These are phyloP conservation scores for Stephanocyclus meneghinianus DNA, from an alignment of 352 stramenopile species.

Conservation along the genomic window DNA sequence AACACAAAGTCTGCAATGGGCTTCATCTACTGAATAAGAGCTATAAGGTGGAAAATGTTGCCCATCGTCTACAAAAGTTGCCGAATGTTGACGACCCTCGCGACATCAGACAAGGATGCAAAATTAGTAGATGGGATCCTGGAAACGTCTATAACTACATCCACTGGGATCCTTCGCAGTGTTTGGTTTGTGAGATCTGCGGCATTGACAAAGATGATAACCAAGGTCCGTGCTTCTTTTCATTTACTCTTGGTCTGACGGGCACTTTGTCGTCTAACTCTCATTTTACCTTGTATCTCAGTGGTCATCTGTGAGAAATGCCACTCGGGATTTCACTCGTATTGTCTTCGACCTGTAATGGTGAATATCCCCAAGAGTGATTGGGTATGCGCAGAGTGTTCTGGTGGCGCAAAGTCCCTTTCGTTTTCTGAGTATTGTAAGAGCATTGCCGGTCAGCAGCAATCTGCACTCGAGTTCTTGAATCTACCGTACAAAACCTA, in stretches of 20 bases:
- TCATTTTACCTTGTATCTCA: neutral
- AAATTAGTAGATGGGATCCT: conserved; percentile 42
- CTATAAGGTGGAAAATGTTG: conserved; percentile 11
- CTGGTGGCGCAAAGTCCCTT: conserved; percentile 18
- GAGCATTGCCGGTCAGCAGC: conserved; percentile 7
- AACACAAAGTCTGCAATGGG: conserved; percentile 26
- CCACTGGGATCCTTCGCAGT: conserved; percentile 41
- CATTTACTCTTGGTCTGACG: neutral
- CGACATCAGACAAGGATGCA: conserved; percentile 36
- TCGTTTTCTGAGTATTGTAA: conserved; percentile 34
- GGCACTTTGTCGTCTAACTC: neutral
- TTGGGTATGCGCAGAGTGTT: conserved; percentile 47
- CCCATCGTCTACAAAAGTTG: conserved; percentile 9
- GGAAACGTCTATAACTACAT: conserved; percentile 28
- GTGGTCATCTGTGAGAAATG: conserved; percentile 63
- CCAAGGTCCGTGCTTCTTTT: conserved; percentile 13
- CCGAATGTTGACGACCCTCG: conserved; percentile 37
- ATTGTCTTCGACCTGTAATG: conserved; percentile 59
- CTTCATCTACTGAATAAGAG: conserved; percentile 35
- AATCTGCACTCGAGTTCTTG: conserved; percentile 28
- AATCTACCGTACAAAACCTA: conserved; percentile 27
- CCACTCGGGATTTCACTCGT: conserved; percentile 56
- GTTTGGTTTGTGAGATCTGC: conserved; percentile 49
- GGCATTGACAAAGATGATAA: conserved; percentile 52
- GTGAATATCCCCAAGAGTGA: conserved; percentile 52